A percentile compares a stretch with the other conserved stretches of the same genome.
phyloP scores from a whole-genome alignment of 2,329 filamentous ascomycete species.

The Aphanocladium album region DNA sequence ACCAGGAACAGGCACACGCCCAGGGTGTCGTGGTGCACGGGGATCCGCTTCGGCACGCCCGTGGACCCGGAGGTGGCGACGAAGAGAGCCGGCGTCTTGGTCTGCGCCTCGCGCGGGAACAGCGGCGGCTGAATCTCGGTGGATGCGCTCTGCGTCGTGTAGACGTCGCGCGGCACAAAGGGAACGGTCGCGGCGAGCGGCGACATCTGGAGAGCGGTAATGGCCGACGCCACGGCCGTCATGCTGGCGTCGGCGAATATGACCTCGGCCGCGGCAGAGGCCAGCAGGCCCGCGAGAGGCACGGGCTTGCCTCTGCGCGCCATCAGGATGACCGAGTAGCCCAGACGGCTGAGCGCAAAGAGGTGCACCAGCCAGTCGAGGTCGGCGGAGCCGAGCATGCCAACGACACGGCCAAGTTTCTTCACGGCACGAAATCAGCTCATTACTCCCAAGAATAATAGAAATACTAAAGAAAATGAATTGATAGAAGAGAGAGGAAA shows the following conservation, averaged over 20 bases:
- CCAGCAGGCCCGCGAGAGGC: conserved; percentile 27
- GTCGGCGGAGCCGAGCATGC: conserved; percentile 47
- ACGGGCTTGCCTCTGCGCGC: conserved; percentile 30
- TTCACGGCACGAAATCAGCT: neutral
- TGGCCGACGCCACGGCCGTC: neutral
- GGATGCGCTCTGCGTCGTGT: neutral
- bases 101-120: conserved; percentile 2
- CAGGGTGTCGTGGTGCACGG: neutral
- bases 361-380: conserved; percentile 51
- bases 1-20: neutral
- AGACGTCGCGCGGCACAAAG: neutral
- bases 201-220: neutral
- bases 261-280: conserved; percentile 20
- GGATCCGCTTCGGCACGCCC: conserved; percentile 5
- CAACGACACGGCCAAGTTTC: conserved; percentile 26
- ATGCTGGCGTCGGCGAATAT: conserved; percentile 20
- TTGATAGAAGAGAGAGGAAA: neutral
- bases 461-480: no score
- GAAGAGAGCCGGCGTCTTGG: neutral
- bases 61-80: conserved; percentile 9
- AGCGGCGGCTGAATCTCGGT: neutral
- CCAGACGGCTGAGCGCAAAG: conserved; percentile 49
- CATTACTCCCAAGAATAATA: no score
- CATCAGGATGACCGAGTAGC: conserved; percentile 42
- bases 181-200: neutral